These are phyloP conservation scores for Entomortierella parvispora DNA, from an alignment of 192 early-diverging fungal genomes.

Conservation along the genomic window DNA sequence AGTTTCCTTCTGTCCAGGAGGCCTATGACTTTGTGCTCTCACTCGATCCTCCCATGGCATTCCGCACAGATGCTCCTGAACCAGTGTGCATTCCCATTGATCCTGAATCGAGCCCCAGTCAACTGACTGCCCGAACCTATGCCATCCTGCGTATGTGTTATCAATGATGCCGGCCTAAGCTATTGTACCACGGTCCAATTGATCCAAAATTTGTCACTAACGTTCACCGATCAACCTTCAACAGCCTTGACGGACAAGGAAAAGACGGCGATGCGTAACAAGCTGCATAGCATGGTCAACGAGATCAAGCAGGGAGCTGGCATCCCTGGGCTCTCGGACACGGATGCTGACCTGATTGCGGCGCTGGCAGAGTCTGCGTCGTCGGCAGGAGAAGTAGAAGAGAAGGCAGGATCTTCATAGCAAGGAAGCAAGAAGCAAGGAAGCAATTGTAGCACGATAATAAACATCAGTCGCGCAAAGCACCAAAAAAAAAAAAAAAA, in stretches of 20 bases:
- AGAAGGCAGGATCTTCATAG: background rate
- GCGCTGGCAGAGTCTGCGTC: constrained; percentile 29
- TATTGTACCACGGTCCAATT: background rate
- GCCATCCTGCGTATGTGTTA: constrained; percentile 44
- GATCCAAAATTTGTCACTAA: too few relatives aligned
- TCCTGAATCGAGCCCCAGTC: constrained; percentile 36
- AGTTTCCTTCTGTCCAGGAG: constrained; percentile 37
- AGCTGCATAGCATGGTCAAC: constrained; percentile 47
- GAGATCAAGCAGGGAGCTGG: constrained; percentile 41
- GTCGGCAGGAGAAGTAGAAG: background rate
- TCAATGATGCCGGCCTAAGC: too few relatives aligned
- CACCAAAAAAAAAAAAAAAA: too few relatives aligned
- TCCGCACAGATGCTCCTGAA: constrained; percentile 45
- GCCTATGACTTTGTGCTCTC: constrained; percentile 46
- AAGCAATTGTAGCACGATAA: too few relatives aligned
- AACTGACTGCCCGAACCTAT: constrained; percentile 38
- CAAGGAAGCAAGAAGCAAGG: background rate
- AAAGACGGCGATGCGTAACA: constrained; percentile 27
- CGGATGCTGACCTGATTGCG: constrained; percentile 33
- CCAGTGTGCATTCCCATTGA: constrained; percentile 50
- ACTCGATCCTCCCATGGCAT: constrained; percentile 46
- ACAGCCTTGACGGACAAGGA: constrained; percentile 47
- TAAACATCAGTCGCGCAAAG: background rate
- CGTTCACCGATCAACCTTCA: background rate
- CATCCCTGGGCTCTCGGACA: constrained; percentile 39